These are phyloP conservation scores for Phoma sp. DNA, from an alignment of 2,329 filamentous ascomycete genomes.

Conservation along the genomic window DNA sequence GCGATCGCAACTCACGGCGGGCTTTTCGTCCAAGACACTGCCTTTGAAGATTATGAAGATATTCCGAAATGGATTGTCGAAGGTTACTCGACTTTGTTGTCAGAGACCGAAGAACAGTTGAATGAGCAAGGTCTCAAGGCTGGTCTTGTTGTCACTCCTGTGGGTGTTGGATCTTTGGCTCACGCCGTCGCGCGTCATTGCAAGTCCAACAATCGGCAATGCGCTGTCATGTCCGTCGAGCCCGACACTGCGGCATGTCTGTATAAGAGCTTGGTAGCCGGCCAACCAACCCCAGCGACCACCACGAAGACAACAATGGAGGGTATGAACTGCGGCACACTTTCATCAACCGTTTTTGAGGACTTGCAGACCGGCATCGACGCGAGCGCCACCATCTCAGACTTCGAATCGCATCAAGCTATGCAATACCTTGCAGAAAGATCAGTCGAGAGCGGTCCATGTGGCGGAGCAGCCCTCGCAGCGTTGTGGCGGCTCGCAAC, in stretches of 20 bases:
- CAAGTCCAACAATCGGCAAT: conserved; percentile 53
- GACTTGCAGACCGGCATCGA: conserved; percentile 65
- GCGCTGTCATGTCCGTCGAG: conserved; percentile 70
- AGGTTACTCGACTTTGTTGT: conserved; percentile 76
- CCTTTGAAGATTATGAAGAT: conserved; percentile 69
- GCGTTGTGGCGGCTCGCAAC: conserved; percentile 60
- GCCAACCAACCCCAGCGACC: conserved; percentile 56
- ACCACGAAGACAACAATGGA: conserved; percentile 74
- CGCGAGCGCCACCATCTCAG: conserved; percentile 65
- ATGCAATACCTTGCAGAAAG: conserved; percentile 59
- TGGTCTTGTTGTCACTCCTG: conserved; percentile 66
- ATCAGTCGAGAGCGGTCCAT: conserved; percentile 64
- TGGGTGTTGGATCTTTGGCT: conserved; percentile 75
- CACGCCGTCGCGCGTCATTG: conserved; percentile 72
- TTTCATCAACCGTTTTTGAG: conserved; percentile 70
- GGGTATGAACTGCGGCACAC: conserved; percentile 74
- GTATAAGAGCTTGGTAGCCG: conserved; percentile 57
- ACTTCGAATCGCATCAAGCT: conserved; percentile 67
- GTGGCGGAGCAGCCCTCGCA: conserved; percentile 65
- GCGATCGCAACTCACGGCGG: conserved; percentile 47
- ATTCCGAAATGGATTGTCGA: conserved; percentile 78
- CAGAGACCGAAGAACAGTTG: conserved; percentile 70
- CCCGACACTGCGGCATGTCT: conserved; percentile 69
- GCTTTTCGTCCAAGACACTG: conserved; percentile 72
- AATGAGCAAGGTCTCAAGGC: conserved; percentile 42